These are phyloP conservation scores for Apiotrichum porosum DNA, from an alignment of 1,284 basidiomycete species.

Conservation along the genomic window DNA sequence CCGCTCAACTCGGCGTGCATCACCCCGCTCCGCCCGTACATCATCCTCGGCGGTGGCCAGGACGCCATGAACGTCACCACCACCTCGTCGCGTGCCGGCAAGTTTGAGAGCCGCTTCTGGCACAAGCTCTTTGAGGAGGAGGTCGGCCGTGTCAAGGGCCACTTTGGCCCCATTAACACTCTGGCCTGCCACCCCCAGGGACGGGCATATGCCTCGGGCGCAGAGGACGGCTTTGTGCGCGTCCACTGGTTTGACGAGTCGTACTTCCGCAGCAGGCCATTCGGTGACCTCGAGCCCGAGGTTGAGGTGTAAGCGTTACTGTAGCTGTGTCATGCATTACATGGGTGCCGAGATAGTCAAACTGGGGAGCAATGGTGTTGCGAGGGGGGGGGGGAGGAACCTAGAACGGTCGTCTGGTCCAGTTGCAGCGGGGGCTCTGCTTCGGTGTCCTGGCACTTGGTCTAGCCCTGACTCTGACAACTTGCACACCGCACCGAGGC, in stretches of 20 bases:
- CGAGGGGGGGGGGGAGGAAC: no score
- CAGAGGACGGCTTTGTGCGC: constrained; percentile 92
- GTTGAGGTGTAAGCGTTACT: constrained; percentile 33
- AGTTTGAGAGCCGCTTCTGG: constrained; percentile 98
- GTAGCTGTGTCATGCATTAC: constrained; percentile 19
- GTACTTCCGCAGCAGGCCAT: constrained; percentile 83
- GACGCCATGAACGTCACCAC: constrained; percentile 98
- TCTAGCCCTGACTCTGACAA: no score
- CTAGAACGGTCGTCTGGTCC: no score
- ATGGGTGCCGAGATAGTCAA: constrained; percentile 5
- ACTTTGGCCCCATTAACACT: constrained; percentile 94
- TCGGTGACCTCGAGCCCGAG: constrained; percentile 78
- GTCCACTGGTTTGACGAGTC: constrained; percentile 84
- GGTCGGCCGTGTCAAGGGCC: constrained; percentile 91
- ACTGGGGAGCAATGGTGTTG: no score
- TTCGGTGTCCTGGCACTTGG: no score
- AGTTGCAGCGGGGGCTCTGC: no score
- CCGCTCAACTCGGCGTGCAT: constrained; percentile 92
- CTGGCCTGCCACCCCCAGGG: constrained; percentile 90
- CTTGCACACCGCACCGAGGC: no score
- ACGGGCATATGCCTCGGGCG: constrained; percentile 84
- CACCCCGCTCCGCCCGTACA: constrained; percentile 78
- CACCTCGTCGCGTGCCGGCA: constrained; percentile 85
- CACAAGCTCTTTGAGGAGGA: constrained; percentile 98
- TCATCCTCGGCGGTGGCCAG: constrained; percentile 91